A percentile compares a stretch with the other conserved stretches of the same genome.
Conservation (phyloP, 495 filamentous ascomycete genomes). For the Rostrohypoxylon terebratum region DNA sequence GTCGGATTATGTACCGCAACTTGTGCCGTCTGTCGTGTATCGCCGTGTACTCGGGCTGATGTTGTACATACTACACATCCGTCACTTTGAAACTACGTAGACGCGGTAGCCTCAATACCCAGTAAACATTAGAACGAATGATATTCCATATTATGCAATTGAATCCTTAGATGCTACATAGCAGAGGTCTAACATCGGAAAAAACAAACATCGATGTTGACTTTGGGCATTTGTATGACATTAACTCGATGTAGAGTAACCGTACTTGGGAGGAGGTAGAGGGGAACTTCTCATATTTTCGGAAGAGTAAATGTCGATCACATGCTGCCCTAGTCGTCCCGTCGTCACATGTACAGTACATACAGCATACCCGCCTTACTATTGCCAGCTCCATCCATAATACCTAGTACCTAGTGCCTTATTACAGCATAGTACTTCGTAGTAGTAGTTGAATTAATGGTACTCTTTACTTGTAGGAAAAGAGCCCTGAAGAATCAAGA, state of each 20-base stretch:
- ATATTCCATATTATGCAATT: slow-evolving; percentile 2
- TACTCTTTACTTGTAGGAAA: neutral
- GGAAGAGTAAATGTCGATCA: slow-evolving; percentile 7
- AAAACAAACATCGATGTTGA: slow-evolving; percentile 1
- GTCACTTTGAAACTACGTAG: neutral
- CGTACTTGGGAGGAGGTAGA: slow-evolving; percentile 2
- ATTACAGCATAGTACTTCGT: too few species aligned
- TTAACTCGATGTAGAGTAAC: slow-evolving; percentile 13
- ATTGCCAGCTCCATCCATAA: neutral
- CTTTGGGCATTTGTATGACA: neutral
- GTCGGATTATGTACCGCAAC: slow-evolving; percentile 23
- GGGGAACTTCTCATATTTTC: neutral
- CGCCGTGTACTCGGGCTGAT: neutral
- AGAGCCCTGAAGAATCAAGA: neutral
- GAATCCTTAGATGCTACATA: slow-evolving; percentile 8
- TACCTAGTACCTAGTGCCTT: neutral
- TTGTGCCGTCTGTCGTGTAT: neutral
- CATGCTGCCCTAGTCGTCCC: neutral
- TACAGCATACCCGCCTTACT: slow-evolving; percentile 17
- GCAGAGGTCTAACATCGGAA: too few species aligned
- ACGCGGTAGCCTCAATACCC: neutral
- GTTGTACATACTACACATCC: neutral
- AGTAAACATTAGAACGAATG: neutral
- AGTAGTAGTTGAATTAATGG: neutral
- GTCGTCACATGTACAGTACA: slow-evolving; percentile 23